phyloP scores from a whole-genome alignment of 495 filamentous ascomycete species.

The Penicillium paxilli region DNA sequence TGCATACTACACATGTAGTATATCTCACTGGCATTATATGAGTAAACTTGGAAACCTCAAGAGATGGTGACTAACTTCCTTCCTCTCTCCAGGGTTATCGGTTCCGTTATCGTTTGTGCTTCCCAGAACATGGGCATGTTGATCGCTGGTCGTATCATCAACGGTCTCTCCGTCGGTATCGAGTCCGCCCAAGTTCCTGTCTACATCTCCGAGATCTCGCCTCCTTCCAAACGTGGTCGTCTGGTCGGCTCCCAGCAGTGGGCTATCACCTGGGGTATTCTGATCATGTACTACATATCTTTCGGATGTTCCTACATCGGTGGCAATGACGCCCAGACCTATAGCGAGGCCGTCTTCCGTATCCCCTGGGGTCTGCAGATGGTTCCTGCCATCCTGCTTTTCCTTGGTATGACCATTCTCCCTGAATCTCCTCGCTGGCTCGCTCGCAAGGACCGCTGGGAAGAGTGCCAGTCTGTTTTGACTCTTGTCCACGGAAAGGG shows the following conservation, averaged over 20 bases:
- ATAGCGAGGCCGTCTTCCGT: conserved; percentile 60
- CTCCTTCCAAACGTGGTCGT: conserved; percentile 69
- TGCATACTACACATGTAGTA: too few species aligned
- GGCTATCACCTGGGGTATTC: conserved; percentile 81
- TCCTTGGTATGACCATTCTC: conserved; percentile 63
- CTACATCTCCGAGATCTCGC: conserved; percentile 75
- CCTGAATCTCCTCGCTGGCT: conserved; percentile 83
- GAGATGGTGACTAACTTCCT: not conserved
- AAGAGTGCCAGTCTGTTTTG: conserved; percentile 64
- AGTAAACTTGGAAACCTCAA: too few species aligned
- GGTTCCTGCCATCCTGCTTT: conserved; percentile 67
- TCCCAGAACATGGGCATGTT: conserved; percentile 77
- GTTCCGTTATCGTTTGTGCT: conserved; percentile 68
- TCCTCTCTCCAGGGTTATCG: conserved; percentile 47
- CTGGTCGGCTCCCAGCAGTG: conserved; percentile 76
- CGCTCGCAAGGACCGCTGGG: conserved; percentile 73
- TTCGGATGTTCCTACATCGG: conserved; percentile 72
- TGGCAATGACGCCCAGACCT: conserved; percentile 17
- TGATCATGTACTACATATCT: conserved; percentile 82
- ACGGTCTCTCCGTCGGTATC: conserved; percentile 76
- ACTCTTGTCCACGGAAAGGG: conserved; percentile 71
- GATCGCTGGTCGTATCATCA: conserved; percentile 73
- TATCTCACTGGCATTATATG: too few species aligned
- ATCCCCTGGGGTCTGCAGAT: conserved; percentile 80
- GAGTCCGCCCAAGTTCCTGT: conserved; percentile 80